A percentile compares a stretch with the other conserved stretches of the same genome.
phyloP scores from a whole-genome alignment of 176 grass and related monocot species.

The Musa beccarii region DNA sequence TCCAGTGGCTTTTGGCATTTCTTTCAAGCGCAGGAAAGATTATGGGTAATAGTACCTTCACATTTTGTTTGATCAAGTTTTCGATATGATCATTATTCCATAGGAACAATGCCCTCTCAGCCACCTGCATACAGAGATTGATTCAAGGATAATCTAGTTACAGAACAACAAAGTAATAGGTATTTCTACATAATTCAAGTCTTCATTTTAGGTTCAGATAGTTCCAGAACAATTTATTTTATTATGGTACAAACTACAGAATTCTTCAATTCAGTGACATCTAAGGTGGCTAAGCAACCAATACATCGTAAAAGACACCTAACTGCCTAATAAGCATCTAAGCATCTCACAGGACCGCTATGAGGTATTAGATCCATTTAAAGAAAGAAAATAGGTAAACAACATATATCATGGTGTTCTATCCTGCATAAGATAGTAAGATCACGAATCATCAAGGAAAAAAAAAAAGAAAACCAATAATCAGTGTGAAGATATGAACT shows the following conservation, averaged over 20 bases:
- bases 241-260: not conserved
- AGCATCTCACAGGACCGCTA: too few relatives aligned
- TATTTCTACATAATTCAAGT: too few relatives aligned
- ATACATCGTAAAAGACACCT: too few relatives aligned
- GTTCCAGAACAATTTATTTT: not conserved
- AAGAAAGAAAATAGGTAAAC: too few relatives aligned
- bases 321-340: too few relatives aligned
- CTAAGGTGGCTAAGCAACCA: too few relatives aligned
- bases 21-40: constrained; percentile 90
- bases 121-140: constrained; percentile 43
- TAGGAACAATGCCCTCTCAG: constrained; percentile 88
- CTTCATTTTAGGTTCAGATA: not conserved
- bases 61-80: constrained; percentile 90
- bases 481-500: too few relatives aligned
- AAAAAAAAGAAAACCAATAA: too few relatives aligned
- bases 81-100: constrained; percentile 99
- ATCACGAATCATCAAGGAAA: too few relatives aligned
- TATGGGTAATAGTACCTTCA: constrained; percentile 79
- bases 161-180: not conserved
- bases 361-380: too few relatives aligned
- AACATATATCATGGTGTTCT: too few relatives aligned
- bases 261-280: not conserved
- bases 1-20: constrained; percentile 71
- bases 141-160: not conserved
- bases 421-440: too few relatives aligned